Base-by-base conservation (phyloP, 1,284 basidiomycete species). In the Cryptococcus maquisensis region DNA sequence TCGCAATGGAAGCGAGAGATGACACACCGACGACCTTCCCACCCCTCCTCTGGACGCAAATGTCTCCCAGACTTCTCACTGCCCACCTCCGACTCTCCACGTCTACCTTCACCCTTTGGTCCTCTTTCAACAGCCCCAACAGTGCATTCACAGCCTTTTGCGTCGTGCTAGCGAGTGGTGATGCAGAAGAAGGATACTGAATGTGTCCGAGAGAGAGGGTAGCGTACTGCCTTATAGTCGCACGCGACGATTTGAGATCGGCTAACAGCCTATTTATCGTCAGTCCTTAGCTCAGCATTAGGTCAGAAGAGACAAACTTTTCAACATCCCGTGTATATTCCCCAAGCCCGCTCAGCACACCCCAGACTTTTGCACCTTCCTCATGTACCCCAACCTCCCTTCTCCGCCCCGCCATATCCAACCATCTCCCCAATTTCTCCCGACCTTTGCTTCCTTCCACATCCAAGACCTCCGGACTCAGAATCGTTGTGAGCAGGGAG, bases 391-490 rank as follows among this genome's bases (percentile, higher is more conserved):
- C 66, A 2, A 75, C 69, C 54, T 80, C 84, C 54, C 83, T 80
- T 61, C 89, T 84, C 67, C 86, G 87, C 52, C 92, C 78, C 1
- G 87, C 86, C 50, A 82, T 77, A 61, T 91, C 84, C 28, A 96
- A 73, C 40, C 92, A 78, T 36, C 57, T 55, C 15, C 59, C 54
- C 10, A 67, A 46, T 44, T 32, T 32, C 0, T 32, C 28, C 28
- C 28, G 28, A 8, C 28, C 28, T 32, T 32, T 32, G 10, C 28
- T 10, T 32, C 28, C 28, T 32, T 32, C 28, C 7, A 6, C 28
- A 6, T 32, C 28, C 28, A 32, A 32, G 7, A 32, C 28, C 10
- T 32, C 28, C 2, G 55, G 41, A 16, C 87, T 85, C 18, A 91
- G 77, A 32, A 84, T 82, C 23, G 78, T 80, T 6, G 84, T 82